Evolutionary conservation across 225 moss, liverwort and hornwort genomes (phyloP).

Genomic region (Bryum argenteum): DNA sequence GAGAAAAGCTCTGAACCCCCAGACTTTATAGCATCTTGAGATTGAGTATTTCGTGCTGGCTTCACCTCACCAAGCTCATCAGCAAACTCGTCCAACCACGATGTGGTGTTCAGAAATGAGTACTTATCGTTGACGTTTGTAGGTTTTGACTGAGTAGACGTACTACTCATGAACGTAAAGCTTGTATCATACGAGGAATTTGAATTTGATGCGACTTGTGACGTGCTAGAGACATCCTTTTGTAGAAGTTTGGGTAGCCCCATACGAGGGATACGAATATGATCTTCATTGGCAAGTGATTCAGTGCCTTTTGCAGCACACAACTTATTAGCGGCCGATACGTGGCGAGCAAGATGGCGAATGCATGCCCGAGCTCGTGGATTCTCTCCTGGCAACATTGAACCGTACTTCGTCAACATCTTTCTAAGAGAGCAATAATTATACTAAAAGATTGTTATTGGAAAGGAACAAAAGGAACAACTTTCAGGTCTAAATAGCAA

Average conservation of each 20-base stretch:
- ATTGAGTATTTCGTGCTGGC: conserved; percentile 39
- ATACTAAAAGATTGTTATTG: neutral
- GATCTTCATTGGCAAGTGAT: conserved; percentile 20
- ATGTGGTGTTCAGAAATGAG: conserved; percentile 58
- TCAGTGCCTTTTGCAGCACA: conserved; percentile 30
- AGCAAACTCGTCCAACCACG: conserved; percentile 63
- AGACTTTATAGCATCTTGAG: conserved; percentile 46
- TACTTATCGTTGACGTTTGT: conserved; percentile 45
- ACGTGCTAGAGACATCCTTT: conserved; percentile 37
- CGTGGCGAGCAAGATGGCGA: conserved; percentile 78
- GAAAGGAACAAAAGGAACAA: no score
- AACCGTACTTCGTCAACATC: conserved; percentile 22
- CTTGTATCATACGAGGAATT: conserved; percentile 36
- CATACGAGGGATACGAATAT: conserved; percentile 39
- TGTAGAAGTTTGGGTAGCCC: conserved; percentile 44
- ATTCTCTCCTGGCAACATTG: conserved; percentile 66
- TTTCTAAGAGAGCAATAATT: conserved; percentile 2
- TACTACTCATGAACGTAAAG: conserved; percentile 33
- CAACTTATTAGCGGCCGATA: conserved; percentile 39
- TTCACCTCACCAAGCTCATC: conserved; percentile 47
- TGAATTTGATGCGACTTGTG: conserved; percentile 34
- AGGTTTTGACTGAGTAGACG: conserved; percentile 30
- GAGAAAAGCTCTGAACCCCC: conserved; percentile 72
- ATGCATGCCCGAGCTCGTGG: conserved; percentile 76
- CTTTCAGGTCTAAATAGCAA: conserved; percentile 9